Evolutionary conservation across 352 stramenopile genomes (phyloP).

Genomic region (Pythium monospermum): DNA sequence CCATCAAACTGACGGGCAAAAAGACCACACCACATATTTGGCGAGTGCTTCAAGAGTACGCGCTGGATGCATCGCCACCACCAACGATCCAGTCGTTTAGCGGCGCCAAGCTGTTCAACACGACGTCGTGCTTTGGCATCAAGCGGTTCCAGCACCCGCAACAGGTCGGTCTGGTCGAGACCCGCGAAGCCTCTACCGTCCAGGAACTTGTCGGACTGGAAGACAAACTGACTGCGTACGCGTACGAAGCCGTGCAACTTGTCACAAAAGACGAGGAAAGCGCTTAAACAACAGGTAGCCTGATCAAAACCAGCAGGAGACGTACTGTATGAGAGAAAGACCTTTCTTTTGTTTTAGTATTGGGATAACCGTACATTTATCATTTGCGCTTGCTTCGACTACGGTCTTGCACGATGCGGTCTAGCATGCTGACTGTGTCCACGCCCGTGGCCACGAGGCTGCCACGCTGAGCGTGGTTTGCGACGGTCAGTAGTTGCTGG

Average conservation of each 20-base stretch:
- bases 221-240: constrained; percentile 16
- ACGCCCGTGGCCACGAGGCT: constrained; percentile 1
- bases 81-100: constrained; percentile 54
- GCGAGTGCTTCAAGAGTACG: constrained; percentile 40
- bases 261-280: no score
- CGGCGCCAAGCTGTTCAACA: constrained; percentile 52
- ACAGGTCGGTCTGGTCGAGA: background rate
- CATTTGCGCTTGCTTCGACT: no score
- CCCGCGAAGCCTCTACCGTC: background rate
- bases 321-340: no score
- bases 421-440: constrained; percentile 10
- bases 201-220: constrained; percentile 9
- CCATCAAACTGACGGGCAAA: background rate
- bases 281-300: no score
- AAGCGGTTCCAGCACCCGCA: constrained; percentile 33
- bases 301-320: no score
- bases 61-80: constrained; percentile 13
- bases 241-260: constrained; percentile 6
- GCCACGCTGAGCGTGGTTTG: constrained; percentile 3
- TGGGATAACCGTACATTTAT: no score
- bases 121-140: constrained; percentile 63
- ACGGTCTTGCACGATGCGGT: constrained; percentile 16
- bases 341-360: no score
- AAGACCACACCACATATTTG: constrained; percentile 25
- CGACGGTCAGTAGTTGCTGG: constrained; percentile 5